A percentile compares a stretch with the other conserved stretches of the same genome.
Evolutionary conservation across 2,329 filamentous ascomycete species (phyloP).

Genomic region (Xylariaceae sp.): DNA sequence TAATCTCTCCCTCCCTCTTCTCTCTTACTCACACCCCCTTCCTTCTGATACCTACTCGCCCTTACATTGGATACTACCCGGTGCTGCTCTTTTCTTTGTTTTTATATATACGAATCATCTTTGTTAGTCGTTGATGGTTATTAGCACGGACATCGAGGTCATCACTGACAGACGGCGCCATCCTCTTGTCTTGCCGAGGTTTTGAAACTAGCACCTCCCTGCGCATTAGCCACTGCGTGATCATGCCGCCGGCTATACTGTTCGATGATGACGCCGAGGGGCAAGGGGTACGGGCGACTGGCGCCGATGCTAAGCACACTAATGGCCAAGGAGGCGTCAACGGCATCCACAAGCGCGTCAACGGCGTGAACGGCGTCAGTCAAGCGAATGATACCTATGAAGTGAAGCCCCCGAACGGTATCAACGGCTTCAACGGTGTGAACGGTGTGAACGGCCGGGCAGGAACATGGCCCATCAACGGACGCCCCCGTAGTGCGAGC

Average conservation of each 20-base stretch:
- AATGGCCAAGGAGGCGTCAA: slow-evolving; percentile 14
- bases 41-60: too few relatives aligned
- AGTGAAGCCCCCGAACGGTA: too few relatives aligned
- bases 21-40: too few relatives aligned
- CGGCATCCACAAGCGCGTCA: slow-evolving; percentile 18
- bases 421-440: background rate
- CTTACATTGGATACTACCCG: too few relatives aligned
- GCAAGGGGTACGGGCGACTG: slow-evolving; percentile 14
- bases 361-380: slow-evolving; percentile 8
- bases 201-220: slow-evolving; percentile 3
- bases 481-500: slow-evolving; percentile 17
- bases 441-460: slow-evolving; percentile 10
- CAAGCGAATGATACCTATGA: background rate
- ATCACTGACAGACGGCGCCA: background rate
- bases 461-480: slow-evolving; percentile 21
- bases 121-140: background rate
- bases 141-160: background rate
- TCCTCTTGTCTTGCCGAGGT: slow-evolving; percentile 2
- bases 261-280: slow-evolving; percentile 7
- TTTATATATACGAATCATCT: background rate
- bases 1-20: too few relatives aligned
- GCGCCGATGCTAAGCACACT: slow-evolving; percentile 12
- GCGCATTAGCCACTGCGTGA: slow-evolving; percentile 16
- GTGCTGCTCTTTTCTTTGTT: too few relatives aligned
- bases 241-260: slow-evolving; percentile 24